These are phyloP conservation scores for Candida ulmi DNA, from an alignment of 805 yeast genomes.

Conservation along the genomic window DNA sequence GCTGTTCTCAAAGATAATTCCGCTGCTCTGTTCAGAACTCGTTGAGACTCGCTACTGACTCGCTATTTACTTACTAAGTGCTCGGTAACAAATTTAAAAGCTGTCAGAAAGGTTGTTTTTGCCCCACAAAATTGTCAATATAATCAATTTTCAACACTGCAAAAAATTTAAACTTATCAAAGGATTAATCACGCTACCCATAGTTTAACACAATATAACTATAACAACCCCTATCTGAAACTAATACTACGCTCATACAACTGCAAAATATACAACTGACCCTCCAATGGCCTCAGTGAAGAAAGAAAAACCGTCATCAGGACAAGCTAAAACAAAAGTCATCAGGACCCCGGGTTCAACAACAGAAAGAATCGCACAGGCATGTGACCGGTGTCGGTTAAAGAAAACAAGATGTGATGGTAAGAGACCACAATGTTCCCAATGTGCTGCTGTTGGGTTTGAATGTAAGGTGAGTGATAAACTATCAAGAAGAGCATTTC, in stretches of 20 bases:
- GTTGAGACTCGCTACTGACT: no score
- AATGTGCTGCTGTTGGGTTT: conserved; percentile 78
- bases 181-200: neutral
- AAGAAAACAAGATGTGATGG: conserved; percentile 81
- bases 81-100: no score
- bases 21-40: no score
- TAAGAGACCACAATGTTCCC: conserved; percentile 63
- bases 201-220: neutral
- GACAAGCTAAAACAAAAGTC: conserved; percentile 30
- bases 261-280: neutral
- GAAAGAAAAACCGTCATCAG: conserved; percentile 2
- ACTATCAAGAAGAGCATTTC: conserved; percentile 80
- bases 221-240: no score
- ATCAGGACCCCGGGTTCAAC: conserved; percentile 66
- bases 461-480: conserved; percentile 87
- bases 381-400: conserved; percentile 84
- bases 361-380: conserved; percentile 75
- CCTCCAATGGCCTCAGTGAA: neutral
- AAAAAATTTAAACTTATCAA: no score
- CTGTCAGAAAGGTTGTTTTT: neutral
- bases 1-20: no score
- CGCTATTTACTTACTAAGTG: no score
- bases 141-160: no score
- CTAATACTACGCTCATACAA: no score
- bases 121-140: neutral